These are phyloP conservation scores for Ogataea nitratoaversa DNA, from an alignment of 805 yeast genomes.

Conservation along the genomic window DNA sequence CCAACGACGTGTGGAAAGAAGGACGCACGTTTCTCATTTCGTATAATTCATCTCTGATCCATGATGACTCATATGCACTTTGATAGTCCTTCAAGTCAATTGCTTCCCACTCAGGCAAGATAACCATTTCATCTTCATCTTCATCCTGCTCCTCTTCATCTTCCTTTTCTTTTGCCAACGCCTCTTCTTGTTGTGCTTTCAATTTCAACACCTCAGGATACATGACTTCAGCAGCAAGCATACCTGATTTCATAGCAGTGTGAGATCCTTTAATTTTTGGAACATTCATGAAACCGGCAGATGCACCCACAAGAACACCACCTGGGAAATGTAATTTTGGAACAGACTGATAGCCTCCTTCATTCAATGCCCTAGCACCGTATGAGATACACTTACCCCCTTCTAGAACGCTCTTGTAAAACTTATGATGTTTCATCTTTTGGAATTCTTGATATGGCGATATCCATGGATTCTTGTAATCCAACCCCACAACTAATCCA, in stretches of 20 bases:
- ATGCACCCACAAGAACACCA: conserved; percentile 89
- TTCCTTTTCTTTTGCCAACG: conserved; percentile 35
- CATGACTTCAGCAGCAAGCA: conserved; percentile 88
- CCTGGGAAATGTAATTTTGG: conserved; percentile 94
- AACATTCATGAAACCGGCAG: conserved; percentile 96
- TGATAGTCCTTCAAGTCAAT: conserved; percentile 59
- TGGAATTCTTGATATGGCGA: conserved; percentile 97
- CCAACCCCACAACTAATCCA: conserved; percentile 93
- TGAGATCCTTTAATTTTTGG: conserved; percentile 98
- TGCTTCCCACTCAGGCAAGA: conserved; percentile 36
- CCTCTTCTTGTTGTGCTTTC: conserved; percentile 38
- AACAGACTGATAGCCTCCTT: conserved; percentile 93
- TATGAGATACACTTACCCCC: conserved; percentile 93
- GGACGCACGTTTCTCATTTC: conserved; percentile 91
- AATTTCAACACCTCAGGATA: conserved; percentile 45
- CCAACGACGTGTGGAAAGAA: conserved; percentile 74
- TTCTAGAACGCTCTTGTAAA: conserved; percentile 63
- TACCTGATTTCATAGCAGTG: conserved; percentile 94
- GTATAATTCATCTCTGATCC: conserved; percentile 81
- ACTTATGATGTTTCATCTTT: conserved; percentile 88
- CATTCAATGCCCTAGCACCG: conserved; percentile 95
- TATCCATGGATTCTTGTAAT: conserved; percentile 89
- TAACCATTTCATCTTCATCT: conserved; percentile 33
- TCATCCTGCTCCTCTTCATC: conserved; percentile 39
- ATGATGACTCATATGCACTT: conserved; percentile 61